phyloP scores from a whole-genome alignment of 2,329 filamentous ascomycete species.

The Aspergillus vadensis region DNA sequence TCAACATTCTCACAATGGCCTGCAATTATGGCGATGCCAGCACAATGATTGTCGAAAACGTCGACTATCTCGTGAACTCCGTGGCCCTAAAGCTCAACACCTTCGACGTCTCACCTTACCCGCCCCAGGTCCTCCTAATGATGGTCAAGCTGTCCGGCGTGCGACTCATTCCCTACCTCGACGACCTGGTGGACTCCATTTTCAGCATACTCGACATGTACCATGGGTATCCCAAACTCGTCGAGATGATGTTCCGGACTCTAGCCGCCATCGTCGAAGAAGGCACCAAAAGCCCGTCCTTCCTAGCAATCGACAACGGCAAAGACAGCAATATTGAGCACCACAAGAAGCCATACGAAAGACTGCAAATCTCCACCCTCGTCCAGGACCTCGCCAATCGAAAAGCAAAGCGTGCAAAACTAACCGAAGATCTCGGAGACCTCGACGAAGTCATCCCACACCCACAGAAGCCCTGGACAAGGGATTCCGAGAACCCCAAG shows the following conservation, averaged over 20 bases:
- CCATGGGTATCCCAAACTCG: slow-evolving; percentile 85
- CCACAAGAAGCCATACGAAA: slow-evolving; percentile 34
- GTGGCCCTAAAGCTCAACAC: slow-evolving; percentile 86
- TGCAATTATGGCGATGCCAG: slow-evolving; percentile 76
- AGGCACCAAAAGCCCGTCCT: slow-evolving; percentile 61
- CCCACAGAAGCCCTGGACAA: slow-evolving; percentile 37
- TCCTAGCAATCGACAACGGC: slow-evolving; percentile 48
- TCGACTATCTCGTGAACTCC: slow-evolving; percentile 95
- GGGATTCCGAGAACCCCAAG: slow-evolving; percentile 26
- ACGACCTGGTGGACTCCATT: slow-evolving; percentile 87
- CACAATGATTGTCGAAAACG: slow-evolving; percentile 82
- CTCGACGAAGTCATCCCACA: slow-evolving; percentile 29
- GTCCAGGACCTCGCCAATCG: slow-evolving; percentile 37
- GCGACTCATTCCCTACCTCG: slow-evolving; percentile 78
- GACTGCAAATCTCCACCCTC: slow-evolving; percentile 37
- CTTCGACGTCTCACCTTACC: slow-evolving; percentile 88
- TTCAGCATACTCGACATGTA: slow-evolving; percentile 94
- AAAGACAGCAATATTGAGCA: slow-evolving; percentile 28
- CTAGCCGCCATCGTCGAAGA: slow-evolving; percentile 82
- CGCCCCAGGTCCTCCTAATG: slow-evolving; percentile 88
- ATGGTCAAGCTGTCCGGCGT: slow-evolving; percentile 88
- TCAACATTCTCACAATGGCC: slow-evolving; percentile 75
- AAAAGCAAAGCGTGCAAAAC: slow-evolving; percentile 33
- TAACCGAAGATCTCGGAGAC: slow-evolving; percentile 26
- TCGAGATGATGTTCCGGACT: slow-evolving; percentile 81